These are phyloP conservation scores for Sphaceloma murrayae DNA, from an alignment of 2,329 filamentous ascomycete species.

Conservation along the genomic window DNA sequence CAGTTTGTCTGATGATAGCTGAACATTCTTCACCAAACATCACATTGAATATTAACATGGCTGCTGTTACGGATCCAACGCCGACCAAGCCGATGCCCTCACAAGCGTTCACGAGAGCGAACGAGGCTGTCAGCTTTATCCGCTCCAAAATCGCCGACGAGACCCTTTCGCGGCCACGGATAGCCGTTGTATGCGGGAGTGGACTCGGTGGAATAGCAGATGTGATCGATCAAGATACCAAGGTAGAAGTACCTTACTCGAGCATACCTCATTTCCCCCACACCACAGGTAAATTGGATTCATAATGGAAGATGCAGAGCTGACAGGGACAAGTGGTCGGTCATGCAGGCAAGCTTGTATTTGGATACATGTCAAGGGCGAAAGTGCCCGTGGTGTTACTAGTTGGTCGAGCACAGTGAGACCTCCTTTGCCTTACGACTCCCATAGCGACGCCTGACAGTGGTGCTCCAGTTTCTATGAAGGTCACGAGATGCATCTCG, in stretches of 20 bases:
- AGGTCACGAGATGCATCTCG: constrained; percentile 52
- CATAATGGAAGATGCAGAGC: background rate
- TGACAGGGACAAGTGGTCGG: constrained; percentile 32
- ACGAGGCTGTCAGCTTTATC: constrained; percentile 44
- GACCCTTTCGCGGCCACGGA: constrained; percentile 42
- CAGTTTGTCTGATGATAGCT: too few species aligned
- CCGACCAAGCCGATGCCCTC: constrained; percentile 12
- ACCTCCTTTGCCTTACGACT: constrained; percentile 20
- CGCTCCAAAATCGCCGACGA: constrained; percentile 39
- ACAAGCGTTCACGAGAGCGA: constrained; percentile 34
- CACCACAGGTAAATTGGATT: constrained; percentile 44
- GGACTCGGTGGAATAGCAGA: constrained; percentile 53
- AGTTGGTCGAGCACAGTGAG: constrained; percentile 56
- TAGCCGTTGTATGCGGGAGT: constrained; percentile 57
- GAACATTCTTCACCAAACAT: too few species aligned
- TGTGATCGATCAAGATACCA: constrained; percentile 42
- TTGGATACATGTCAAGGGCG: constrained; percentile 47
- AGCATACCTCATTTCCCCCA: constrained; percentile 53
- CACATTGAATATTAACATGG: too few species aligned
- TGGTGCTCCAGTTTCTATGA: constrained; percentile 53
- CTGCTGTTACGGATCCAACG: constrained; percentile 17
- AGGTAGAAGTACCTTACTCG: constrained; percentile 47
- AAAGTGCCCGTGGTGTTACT: constrained; percentile 51
- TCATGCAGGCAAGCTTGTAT: constrained; percentile 57
- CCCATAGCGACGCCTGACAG: background rate